Evolutionary conservation across 2,329 filamentous ascomycete species (phyloP).

Genomic region (Mycosphaerelloides madeirae): DNA sequence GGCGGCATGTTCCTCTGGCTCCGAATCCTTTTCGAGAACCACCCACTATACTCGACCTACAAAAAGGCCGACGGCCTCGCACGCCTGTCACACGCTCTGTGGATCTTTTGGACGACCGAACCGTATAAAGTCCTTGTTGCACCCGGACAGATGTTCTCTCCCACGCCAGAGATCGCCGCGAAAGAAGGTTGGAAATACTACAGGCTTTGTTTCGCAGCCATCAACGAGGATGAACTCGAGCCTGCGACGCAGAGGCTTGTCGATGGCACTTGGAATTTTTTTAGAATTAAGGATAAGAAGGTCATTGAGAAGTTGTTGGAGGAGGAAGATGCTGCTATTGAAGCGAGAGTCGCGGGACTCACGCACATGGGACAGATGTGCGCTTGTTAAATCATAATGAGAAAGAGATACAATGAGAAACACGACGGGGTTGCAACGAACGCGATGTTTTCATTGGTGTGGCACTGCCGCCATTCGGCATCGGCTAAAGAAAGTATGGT

Average conservation of each 20-base stretch:
- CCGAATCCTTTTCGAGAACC: slow-evolving; percentile 63
- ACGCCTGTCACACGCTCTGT: slow-evolving; percentile 60
- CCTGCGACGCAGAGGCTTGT: slow-evolving; percentile 60
- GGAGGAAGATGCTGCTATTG: slow-evolving; percentile 30
- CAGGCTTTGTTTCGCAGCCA: slow-evolving; percentile 79
- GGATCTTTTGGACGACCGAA: slow-evolving; percentile 65
- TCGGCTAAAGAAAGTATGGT: no score
- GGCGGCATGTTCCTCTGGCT: slow-evolving; percentile 94
- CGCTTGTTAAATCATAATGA: slow-evolving; percentile 13
- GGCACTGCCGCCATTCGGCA: no score
- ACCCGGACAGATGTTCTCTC: slow-evolving; percentile 70
- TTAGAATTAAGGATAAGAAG: slow-evolving; percentile 63
- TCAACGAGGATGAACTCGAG: slow-evolving; percentile 65
- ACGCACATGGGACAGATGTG: slow-evolving; percentile 15
- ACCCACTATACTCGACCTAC: slow-evolving; percentile 60
- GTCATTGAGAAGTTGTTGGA: slow-evolving; percentile 60
- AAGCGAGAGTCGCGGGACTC: slow-evolving; percentile 4
- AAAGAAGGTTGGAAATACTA: slow-evolving; percentile 66
- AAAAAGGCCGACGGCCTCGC: slow-evolving; percentile 44
- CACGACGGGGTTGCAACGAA: neutral
- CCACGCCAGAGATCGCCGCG: slow-evolving; percentile 56
- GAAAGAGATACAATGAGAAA: neutral
- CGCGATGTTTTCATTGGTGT: no score
- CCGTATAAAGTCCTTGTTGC: slow-evolving; percentile 66
- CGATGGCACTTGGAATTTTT: slow-evolving; percentile 68